Percentiles rank a stretch among this genome's conserved stretches.
Conservation (phyloP, 2,329 filamentous ascomycete species). For the Fusarium protoensiforme region DNA sequence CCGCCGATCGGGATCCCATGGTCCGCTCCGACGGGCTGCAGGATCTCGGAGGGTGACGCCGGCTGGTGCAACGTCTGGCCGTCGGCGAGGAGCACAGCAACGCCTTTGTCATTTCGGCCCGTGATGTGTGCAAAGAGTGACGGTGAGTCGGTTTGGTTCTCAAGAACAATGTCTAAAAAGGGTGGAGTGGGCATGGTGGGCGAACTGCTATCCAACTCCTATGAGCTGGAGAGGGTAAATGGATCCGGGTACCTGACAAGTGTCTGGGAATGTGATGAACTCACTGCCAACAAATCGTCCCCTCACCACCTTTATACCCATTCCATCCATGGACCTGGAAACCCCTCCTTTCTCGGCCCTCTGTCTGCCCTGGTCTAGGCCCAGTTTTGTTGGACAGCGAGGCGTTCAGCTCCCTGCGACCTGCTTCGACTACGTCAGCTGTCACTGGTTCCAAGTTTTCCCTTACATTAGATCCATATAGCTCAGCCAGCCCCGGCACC, state of each 20-base stretch:
- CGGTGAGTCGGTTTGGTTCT: slow-evolving; percentile 72
- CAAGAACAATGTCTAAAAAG: slow-evolving; percentile 68
- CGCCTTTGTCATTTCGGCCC: slow-evolving; percentile 66
- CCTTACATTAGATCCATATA: neutral
- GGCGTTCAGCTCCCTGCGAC: neutral
- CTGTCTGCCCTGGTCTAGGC: slow-evolving; percentile 27
- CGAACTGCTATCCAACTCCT: neutral
- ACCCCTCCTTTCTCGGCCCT: slow-evolving; percentile 6
- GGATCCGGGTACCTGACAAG: neutral
- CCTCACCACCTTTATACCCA: slow-evolving; percentile 4
- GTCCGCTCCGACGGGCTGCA: slow-evolving; percentile 64
- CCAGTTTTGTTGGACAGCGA: slow-evolving; percentile 25
- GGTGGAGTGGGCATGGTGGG: slow-evolving; percentile 28
- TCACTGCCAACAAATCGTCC: neutral
- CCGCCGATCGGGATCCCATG: slow-evolving; percentile 72
- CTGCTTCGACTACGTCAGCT: slow-evolving; percentile 23
- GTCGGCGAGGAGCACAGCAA: slow-evolving; percentile 73
- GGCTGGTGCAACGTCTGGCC: slow-evolving; percentile 75
- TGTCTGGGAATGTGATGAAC: neutral
- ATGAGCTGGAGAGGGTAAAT: neutral
- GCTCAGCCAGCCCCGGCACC: neutral
- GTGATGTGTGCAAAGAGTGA: slow-evolving; percentile 76
- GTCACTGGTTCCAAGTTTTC: slow-evolving; percentile 18
- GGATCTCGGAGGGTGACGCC: slow-evolving; percentile 62
- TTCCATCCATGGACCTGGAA: neutral